phyloP scores from a whole-genome alignment of 805 yeast species.

The Yarrowia yakushimensis region DNA sequence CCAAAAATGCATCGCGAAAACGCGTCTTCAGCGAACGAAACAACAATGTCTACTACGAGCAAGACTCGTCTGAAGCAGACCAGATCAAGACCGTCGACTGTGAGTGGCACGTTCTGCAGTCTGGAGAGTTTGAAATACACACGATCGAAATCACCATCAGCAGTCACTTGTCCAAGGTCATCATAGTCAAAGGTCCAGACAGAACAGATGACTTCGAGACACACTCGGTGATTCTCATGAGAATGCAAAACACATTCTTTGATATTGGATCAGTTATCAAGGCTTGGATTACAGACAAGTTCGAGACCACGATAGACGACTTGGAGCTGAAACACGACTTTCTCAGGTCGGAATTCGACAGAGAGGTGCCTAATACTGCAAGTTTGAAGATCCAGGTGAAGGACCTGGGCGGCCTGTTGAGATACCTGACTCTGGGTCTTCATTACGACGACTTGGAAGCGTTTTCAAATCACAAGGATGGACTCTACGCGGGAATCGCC shows the following conservation, averaged over 20 bases:
- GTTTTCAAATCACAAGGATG: not conserved
- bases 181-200: constrained; percentile 7
- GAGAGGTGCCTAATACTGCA: not conserved
- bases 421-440: not conserved
- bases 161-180: not conserved
- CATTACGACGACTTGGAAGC: constrained; percentile 1
- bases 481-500: not conserved
- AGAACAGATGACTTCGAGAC: constrained; percentile 6
- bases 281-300: not conserved
- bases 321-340: not conserved
- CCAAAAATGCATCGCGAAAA: constrained; percentile 11
- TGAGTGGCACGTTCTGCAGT: constrained; percentile 11
- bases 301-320: not conserved
- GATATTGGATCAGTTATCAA: not conserved
- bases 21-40: constrained; percentile 22
- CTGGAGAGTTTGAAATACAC: not conserved
- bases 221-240: constrained; percentile 5
- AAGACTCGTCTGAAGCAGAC: not conserved
- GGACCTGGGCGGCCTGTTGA: constrained; percentile 2
- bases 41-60: constrained; percentile 19
- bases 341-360: not conserved
- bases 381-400: not conserved
- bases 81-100: constrained; percentile 6
- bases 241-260: constrained; percentile 15
- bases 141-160: not conserved